Evolutionary conservation across 257 asterid species (phyloP), one percentile per base, ranked within the genome.

Genomic region (Salvia rosmarinus): DNA sequence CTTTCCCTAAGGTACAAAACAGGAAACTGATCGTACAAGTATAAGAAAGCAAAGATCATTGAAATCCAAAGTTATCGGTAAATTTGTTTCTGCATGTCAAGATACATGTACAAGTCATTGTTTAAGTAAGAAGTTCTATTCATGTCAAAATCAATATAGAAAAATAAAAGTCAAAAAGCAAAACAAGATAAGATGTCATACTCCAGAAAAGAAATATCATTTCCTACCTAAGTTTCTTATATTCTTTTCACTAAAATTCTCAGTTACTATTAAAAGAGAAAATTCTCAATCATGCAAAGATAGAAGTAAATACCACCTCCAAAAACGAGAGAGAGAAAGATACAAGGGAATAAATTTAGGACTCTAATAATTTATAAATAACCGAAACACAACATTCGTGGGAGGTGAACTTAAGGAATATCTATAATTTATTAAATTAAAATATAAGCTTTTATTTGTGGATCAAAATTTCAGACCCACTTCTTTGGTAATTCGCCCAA

Each of bases 401-500:
- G 44, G 44, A 37, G 44, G 44, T 39, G 44, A 9, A 39, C 44
- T 6, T 39, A 39, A 9, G 44, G 44, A 9, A 39, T 39, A 8
- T 39, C 19, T 46, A 14, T 46, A 46, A 13, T 14, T 14, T 4
- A 14, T 46, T 13, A 14, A 46, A n/a, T 4, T 46, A 14, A 44
- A 46, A 46, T 14, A 4, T 4, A 46, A 46, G 52, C 6, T 13
- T 4, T 13, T 11, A 50, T 1, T 4, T 6, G 17, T 50, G 28
- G 57, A 28, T 50, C 57, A 50, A 50, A 49, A n/a, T 16, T 19
- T 17, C 9, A 42, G 55, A 35, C 37, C 23, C 12, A 43, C 12
- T 39, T 39, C 2, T 60, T 34, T 34, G 58, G 47, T 12, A 50
- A 57, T 35, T 68, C 13, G 32, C 73, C 73, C 52, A 68, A 68